A percentile compares a stretch with the other conserved stretches of the same genome.
phyloP scores from a whole-genome alignment of 139 green algal genomes.

The Nannochloris sp. region DNA sequence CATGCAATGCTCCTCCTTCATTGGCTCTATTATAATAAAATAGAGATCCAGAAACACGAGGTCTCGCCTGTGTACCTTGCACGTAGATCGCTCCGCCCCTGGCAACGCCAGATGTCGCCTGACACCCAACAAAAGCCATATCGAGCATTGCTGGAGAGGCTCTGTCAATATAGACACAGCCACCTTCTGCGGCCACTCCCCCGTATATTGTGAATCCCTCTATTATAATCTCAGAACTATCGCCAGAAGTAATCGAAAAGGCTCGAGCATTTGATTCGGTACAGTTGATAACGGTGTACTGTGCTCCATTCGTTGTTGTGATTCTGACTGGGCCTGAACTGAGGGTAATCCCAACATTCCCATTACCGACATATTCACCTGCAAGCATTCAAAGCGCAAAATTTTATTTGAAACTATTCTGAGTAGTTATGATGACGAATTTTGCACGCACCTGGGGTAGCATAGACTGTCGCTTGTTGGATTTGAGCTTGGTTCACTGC shows the following conservation, averaged over 20 bases:
- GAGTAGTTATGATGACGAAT: no score
- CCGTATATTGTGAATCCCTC: conserved; percentile 1
- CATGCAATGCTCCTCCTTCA: conserved; percentile 5
- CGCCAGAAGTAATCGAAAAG: conserved; percentile 1
- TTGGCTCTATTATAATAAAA: conserved; percentile 4
- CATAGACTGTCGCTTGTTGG: no score
- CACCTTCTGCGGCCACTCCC: background rate
- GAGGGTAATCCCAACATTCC: conserved; percentile 9
- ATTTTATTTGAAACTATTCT: background rate
- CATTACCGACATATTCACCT: background rate
- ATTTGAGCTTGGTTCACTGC: no score
- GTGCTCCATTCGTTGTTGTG: background rate
- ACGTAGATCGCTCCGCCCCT: conserved; percentile 17
- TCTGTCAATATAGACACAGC: background rate
- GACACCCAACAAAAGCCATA: conserved; percentile 10
- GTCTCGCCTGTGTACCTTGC: background rate
- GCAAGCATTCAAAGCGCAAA: background rate
- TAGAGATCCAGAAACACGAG: background rate
- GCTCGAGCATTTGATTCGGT: conserved; percentile 1
- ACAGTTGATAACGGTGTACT: conserved; percentile 16
- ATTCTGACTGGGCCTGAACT: conserved; percentile 2
- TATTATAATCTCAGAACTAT: background rate
- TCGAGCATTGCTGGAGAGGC: conserved; percentile 6
- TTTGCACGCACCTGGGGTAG: no score
- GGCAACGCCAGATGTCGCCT: background rate